These are phyloP conservation scores for Aulographum hederae DNA, from an alignment of 2,329 filamentous ascomycete species.

Conservation along the genomic window DNA sequence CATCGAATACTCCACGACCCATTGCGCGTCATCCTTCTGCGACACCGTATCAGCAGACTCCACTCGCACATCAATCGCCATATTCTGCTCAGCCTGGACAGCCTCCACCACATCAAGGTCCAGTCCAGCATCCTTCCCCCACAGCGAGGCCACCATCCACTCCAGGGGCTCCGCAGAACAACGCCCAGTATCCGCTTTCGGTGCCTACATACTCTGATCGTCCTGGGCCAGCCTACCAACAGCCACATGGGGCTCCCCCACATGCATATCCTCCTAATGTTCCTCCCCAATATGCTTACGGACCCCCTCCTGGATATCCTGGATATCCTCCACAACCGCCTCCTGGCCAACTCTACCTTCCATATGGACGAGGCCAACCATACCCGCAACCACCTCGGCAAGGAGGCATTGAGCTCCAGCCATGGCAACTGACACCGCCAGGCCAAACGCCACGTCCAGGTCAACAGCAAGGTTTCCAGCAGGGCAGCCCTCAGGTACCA, in stretches of 20 bases:
- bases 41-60: constrained; percentile 18
- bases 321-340: constrained; percentile 12
- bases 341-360: constrained; percentile 13
- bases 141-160: no score
- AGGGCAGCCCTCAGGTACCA: constrained; percentile 3
- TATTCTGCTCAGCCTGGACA: background rate
- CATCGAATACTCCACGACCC: no score
- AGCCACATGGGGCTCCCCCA: no score
- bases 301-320: constrained; percentile 7
- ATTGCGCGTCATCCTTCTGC: constrained; percentile 2
- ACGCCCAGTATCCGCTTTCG: constrained; percentile 8
- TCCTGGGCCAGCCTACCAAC: constrained; percentile 10
- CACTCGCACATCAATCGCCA: constrained; percentile 13
- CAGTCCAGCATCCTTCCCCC: no score
- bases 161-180: no score
- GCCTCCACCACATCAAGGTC: background rate
- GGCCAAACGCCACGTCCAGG: constrained; percentile 22
- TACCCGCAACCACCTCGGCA: background rate
- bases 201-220: constrained; percentile 15
- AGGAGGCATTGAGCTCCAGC: constrained; percentile 27
- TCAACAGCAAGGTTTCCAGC: constrained; percentile 14
- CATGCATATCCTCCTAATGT: constrained; percentile 4
- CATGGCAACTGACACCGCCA: constrained; percentile 27
- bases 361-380: constrained; percentile 13
- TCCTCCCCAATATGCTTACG: constrained; percentile 4